Evolutionary conservation across 257 asterid species (phyloP).

Genomic region (Petunia axillaris): DNA sequence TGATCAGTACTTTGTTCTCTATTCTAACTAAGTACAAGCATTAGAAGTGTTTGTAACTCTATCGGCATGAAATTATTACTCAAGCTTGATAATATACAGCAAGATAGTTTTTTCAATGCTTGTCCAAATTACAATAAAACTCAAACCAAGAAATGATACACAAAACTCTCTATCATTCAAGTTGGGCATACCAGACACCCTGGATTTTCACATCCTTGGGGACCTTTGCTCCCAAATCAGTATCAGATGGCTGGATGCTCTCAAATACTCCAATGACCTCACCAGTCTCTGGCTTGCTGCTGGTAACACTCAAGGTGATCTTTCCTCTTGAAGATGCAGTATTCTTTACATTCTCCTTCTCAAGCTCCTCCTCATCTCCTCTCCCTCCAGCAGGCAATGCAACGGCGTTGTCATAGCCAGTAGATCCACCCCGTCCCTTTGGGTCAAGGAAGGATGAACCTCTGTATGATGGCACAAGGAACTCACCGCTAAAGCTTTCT

Average conservation of each 20-base stretch:
- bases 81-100: conserved; percentile 44
- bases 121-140: conserved; percentile 54
- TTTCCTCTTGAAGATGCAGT: conserved; percentile 70
- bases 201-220: conserved; percentile 96
- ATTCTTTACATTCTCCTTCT: conserved; percentile 89
- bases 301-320: conserved; percentile 82
- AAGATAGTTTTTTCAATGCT: conserved; percentile 39
- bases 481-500: conserved; percentile 66
- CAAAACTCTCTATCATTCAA: conserved; percentile 55
- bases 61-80: conserved; percentile 15
- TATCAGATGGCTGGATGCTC: conserved; percentile 96
- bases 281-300: conserved; percentile 90
- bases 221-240: conserved; percentile 92
- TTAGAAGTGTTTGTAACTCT: conserved; percentile 23
- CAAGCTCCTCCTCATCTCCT: conserved; percentile 95
- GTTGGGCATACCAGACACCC: conserved; percentile 97
- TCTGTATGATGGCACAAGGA: conserved; percentile 93
- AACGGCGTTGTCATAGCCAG: conserved; percentile 96
- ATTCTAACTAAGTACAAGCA: conserved; percentile 13
- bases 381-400: conserved; percentile 99
- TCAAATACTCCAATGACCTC: conserved; percentile 95
- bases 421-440: conserved; percentile 97
- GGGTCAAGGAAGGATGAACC: conserved; percentile 99
- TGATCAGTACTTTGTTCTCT: neutral
- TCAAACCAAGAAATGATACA: conserved; percentile 38